These are phyloP conservation scores for Trichophyton benhamiae DNA, from an alignment of 2,329 filamentous ascomycete species.

Conservation along the genomic window DNA sequence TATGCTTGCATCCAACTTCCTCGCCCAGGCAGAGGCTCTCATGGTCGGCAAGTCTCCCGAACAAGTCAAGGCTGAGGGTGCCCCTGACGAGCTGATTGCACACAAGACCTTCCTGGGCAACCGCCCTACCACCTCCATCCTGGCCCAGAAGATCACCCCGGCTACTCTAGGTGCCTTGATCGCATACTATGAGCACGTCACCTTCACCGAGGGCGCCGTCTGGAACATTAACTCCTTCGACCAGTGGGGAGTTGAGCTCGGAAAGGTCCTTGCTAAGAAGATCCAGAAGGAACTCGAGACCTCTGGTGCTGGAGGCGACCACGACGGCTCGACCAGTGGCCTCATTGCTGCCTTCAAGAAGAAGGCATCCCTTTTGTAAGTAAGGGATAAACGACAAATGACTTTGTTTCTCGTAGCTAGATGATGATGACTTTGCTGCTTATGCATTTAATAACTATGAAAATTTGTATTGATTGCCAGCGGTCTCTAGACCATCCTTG, in stretches of 20 bases:
- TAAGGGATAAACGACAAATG: neutral
- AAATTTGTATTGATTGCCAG: neutral
- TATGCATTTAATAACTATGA: neutral
- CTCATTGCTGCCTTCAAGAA: slow-evolving; percentile 90
- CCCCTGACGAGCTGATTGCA: slow-evolving; percentile 53
- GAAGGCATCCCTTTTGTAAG: slow-evolving; percentile 35
- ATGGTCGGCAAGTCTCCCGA: slow-evolving; percentile 44
- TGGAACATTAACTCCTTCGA: slow-evolving; percentile 99
- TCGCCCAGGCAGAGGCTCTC: slow-evolving; percentile 38
- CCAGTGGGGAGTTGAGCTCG: slow-evolving; percentile 98
- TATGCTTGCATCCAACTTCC: slow-evolving; percentile 42
- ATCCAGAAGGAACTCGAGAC: slow-evolving; percentile 72
- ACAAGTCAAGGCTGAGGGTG: slow-evolving; percentile 37
- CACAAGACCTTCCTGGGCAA: slow-evolving; percentile 99
- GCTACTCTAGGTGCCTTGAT: slow-evolving; percentile 88
- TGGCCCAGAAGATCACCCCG: slow-evolving; percentile 87
- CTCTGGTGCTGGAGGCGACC: slow-evolving; percentile 56
- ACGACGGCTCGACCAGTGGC: slow-evolving; percentile 80
- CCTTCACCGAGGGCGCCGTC: slow-evolving; percentile 91
- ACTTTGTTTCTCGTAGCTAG: neutral
- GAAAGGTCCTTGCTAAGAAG: slow-evolving; percentile 91
- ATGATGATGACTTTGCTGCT: neutral
- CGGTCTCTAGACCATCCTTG: neutral
- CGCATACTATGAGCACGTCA: slow-evolving; percentile 97
- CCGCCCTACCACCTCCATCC: slow-evolving; percentile 87